Evolutionary conservation across 352 stramenopile species (phyloP).

Genomic region (Pythium aristosporum): DNA sequence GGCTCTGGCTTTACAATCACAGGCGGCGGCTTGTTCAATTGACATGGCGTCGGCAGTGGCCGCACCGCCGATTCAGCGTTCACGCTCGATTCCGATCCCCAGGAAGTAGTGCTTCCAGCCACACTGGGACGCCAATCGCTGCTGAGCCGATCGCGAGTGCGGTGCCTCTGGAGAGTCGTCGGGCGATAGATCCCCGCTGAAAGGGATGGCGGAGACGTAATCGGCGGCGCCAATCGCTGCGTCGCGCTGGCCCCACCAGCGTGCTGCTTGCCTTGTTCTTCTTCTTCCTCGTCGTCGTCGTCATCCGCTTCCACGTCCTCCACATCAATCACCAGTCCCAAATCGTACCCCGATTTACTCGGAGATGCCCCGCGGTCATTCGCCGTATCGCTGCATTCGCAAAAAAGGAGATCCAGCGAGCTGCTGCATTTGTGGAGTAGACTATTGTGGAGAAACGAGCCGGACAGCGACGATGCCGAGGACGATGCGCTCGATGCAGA

Average conservation of each 20-base stretch:
- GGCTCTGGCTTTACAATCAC: neutral
- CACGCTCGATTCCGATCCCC: neutral
- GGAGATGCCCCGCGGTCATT: neutral
- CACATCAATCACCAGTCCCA: slow-evolving; percentile 18
- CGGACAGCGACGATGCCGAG: slow-evolving; percentile 6
- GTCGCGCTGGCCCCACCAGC: neutral
- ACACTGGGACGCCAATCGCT: slow-evolving; percentile 12
- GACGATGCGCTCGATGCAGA: slow-evolving; percentile 31
- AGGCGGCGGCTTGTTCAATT: neutral
- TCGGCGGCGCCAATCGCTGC: slow-evolving; percentile 4
- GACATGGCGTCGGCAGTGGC: neutral
- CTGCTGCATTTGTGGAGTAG: neutral
- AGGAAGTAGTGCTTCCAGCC: neutral
- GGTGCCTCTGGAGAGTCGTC: slow-evolving; percentile 27
- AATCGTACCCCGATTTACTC: neutral
- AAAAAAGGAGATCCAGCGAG: slow-evolving; percentile 1
- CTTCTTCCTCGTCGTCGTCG: neutral
- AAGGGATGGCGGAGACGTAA: slow-evolving; percentile 26
- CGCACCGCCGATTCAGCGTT: neutral
- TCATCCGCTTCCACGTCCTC: slow-evolving; percentile 12
- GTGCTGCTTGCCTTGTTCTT: neutral
- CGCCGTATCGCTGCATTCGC: neutral
- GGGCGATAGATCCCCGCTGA: slow-evolving; percentile 14
- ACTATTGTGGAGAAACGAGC: neutral
- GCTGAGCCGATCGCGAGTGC: slow-evolving; percentile 16